Evolutionary conservation across 345 rosid genomes (phyloP), one percentile per base, ranked within the genome.

Genomic region (rapeseed (Brassica napus)): DNA sequence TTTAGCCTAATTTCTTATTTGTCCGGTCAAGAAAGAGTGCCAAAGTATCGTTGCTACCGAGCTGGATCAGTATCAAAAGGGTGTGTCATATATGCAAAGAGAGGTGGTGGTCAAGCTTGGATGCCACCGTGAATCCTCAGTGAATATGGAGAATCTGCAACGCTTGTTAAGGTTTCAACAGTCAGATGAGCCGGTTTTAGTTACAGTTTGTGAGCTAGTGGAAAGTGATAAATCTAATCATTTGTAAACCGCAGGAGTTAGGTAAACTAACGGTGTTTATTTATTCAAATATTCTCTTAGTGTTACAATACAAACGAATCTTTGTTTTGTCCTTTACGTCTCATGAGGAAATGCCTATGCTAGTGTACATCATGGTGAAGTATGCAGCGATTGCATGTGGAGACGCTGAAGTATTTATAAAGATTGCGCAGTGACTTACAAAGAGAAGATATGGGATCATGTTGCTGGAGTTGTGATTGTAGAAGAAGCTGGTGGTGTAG

Each of bases 371-470:
- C 90, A 92, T 94, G 97, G 98, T 92, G 39, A 92, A 94, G 72
- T 94, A 94, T 64, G 97, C 96, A 65, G 96, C 98, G 76, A 90
- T 92, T 70, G 98, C 98, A 10, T 81, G 92, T 52, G 97, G 98
- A 18, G 98, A 94, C 78, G 98, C 94, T 4, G 97, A 92, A 84
- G 86, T 94, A 68, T 88, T 89, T 65, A 92, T 92, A 94, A 94
- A 94, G 85, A 92, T 94, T 84, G 93, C 96, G 11, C 84, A 88
- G 63, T 77, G 9, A 92, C 93, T 24, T 94, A 94, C 88, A 92
- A 90, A 79, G 97, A 92, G 87, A 94, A 92, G 85, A 90, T 90
- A 83, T 90, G 98, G 98, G 98, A 94, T 83, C 97, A 92, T 32
- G 96, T 96, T 3, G 98, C 97, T 31, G 98, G 93, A 58, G 96